Conservation (phyloP, 2,329 filamentous ascomycete species). For the Pseudogymnoascus sp. region DNA sequence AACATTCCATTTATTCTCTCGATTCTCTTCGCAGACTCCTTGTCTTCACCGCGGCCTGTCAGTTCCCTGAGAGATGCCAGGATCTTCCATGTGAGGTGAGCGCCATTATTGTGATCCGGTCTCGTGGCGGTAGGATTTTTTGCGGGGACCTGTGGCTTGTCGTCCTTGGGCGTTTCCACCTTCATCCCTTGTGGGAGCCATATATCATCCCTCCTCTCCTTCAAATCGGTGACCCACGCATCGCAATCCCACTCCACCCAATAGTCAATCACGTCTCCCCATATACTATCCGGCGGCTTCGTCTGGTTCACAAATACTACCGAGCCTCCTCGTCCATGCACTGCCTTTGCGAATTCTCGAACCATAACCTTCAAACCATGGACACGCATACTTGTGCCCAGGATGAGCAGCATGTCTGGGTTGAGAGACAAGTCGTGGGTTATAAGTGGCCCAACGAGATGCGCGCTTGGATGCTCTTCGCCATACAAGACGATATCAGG, state of each 20-base stretch:
- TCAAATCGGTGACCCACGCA: constrained; percentile 59
- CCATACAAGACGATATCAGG: constrained; percentile 70
- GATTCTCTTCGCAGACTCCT: background rate
- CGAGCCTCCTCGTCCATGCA: constrained; percentile 57
- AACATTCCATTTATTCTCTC: background rate
- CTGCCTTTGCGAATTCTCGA: constrained; percentile 62
- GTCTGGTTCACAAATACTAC: constrained; percentile 69
- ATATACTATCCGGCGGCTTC: constrained; percentile 63
- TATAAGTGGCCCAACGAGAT: constrained; percentile 60
- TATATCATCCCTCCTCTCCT: constrained; percentile 25
- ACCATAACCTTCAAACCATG: constrained; percentile 66
- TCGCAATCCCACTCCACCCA: constrained; percentile 72
- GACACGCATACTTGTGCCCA: constrained; percentile 64
- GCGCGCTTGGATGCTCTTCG: constrained; percentile 63
- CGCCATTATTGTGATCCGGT: constrained; percentile 3
- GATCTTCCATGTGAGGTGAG: background rate
- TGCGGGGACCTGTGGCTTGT: constrained; percentile 10
- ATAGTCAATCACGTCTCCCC: constrained; percentile 67
- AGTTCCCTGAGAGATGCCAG: background rate
- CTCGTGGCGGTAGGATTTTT: constrained; percentile 3
- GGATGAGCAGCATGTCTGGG: constrained; percentile 61
- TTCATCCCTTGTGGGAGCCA: constrained; percentile 25
- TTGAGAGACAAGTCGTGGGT: constrained; percentile 58
- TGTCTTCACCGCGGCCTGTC: background rate
- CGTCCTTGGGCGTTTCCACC: constrained; percentile 13